Percentiles rank a stretch among this genome's conserved stretches.
These are phyloP conservation scores for Cercospora sojina DNA, from an alignment of 2,329 filamentous ascomycete species.

Conservation along the genomic window DNA sequence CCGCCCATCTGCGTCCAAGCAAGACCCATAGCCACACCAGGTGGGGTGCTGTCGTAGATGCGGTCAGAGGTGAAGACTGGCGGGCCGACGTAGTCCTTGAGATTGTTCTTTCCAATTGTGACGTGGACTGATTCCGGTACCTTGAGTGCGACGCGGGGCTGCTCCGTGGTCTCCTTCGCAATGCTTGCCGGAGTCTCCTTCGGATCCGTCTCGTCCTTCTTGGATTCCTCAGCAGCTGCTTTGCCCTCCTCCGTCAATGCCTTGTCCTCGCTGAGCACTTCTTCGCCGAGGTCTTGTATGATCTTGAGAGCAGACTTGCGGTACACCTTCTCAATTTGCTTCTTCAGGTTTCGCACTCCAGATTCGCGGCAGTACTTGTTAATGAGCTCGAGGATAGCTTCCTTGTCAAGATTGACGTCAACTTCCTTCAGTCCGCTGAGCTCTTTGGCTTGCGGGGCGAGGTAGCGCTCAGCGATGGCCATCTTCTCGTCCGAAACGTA, in stretches of 20 bases:
- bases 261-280: conserved; percentile 74
- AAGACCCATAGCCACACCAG: conserved; percentile 95
- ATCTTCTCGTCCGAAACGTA: conserved; percentile 99
- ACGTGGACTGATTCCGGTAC: conserved; percentile 88
- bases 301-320: conserved; percentile 97
- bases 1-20: conserved; percentile 98
- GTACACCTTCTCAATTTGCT: conserved; percentile 99
- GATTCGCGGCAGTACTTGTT: conserved; percentile 98
- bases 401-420: conserved; percentile 80
- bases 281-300: conserved; percentile 88
- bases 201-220: conserved; percentile 63
- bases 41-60: conserved; percentile 87
- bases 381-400: conserved; percentile 93
- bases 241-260: conserved; percentile 85
- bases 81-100: conserved; percentile 95
- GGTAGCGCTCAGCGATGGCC: conserved; percentile 91
- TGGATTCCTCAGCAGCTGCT: conserved; percentile 67
- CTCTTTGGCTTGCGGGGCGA: conserved; percentile 92
- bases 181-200: conserved; percentile 62
- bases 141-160: conserved; percentile 71
- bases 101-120: conserved; percentile 79
- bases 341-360: conserved; percentile 95
- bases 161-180: conserved; percentile 60
- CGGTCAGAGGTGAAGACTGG: conserved; percentile 94
- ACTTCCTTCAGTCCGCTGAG: conserved; percentile 86